phyloP scores from a whole-genome alignment of 2,329 filamentous ascomycete species.

The Xylaria sp. region DNA sequence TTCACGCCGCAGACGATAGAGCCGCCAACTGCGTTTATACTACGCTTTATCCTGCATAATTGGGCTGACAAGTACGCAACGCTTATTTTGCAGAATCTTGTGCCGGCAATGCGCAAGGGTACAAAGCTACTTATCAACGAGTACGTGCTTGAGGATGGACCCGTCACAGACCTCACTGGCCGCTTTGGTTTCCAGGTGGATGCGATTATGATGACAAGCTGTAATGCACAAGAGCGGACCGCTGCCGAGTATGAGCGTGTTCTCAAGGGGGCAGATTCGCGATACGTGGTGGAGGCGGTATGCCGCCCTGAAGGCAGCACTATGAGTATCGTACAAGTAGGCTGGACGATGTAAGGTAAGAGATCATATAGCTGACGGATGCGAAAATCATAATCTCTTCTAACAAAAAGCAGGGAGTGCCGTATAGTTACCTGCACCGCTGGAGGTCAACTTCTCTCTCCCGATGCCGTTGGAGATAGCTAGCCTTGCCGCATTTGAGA shows the following conservation, averaged over 20 bases:
- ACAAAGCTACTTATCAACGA: slow-evolving; percentile 36
- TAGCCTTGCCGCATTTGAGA: too few species aligned
- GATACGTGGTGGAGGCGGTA: slow-evolving; percentile 32
- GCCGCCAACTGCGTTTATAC: slow-evolving; percentile 26
- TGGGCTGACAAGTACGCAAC: slow-evolving; percentile 40
- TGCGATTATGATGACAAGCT: slow-evolving; percentile 31
- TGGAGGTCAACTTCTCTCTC: background rate
- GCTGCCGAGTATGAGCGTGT: slow-evolving; percentile 30
- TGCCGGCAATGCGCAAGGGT: slow-evolving; percentile 40
- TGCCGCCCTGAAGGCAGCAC: slow-evolving; percentile 28
- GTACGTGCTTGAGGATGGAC: slow-evolving; percentile 30
- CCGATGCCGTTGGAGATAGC: background rate
- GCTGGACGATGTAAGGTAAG: slow-evolving; percentile 27
- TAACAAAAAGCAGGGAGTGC: too few species aligned
- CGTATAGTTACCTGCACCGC: background rate
- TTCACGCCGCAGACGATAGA: slow-evolving; percentile 29
- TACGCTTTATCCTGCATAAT: slow-evolving; percentile 40
- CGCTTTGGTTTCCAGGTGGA: slow-evolving; percentile 34
- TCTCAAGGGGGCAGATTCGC: slow-evolving; percentile 30
- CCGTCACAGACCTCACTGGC: slow-evolving; percentile 24
- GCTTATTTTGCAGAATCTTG: slow-evolving; percentile 34
- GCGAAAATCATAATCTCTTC: background rate
- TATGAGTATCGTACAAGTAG: slow-evolving; percentile 32
- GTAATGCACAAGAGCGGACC: slow-evolving; percentile 34
- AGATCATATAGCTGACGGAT: background rate